A percentile compares a stretch with the other conserved stretches of the same genome.
phyloP scores from a whole-genome alignment of 2,329 filamentous ascomycete species.

The Ophiostoma himal-ulmi region DNA sequence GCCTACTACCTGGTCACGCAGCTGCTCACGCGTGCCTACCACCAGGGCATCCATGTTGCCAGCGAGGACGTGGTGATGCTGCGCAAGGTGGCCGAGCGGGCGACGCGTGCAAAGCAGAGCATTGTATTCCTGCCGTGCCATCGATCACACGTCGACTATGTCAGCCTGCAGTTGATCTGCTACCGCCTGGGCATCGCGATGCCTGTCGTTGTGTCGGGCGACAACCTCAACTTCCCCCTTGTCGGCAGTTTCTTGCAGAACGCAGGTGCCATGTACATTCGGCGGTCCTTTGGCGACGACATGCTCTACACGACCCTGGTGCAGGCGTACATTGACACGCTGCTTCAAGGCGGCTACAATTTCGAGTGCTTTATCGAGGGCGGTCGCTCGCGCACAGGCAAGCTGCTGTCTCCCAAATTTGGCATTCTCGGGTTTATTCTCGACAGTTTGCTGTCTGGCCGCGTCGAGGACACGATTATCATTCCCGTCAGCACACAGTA shows the following conservation, averaged over 20 bases:
- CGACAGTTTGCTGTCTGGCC: slow-evolving; percentile 80
- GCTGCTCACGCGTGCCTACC: slow-evolving; percentile 84
- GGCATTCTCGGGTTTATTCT: slow-evolving; percentile 89
- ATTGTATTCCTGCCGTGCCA: slow-evolving; percentile 96
- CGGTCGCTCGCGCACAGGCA: slow-evolving; percentile 85
- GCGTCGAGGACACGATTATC: slow-evolving; percentile 85
- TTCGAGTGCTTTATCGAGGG: slow-evolving; percentile 98
- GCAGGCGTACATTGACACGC: slow-evolving; percentile 88
- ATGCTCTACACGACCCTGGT: slow-evolving; percentile 87
- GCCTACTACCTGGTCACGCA: slow-evolving; percentile 89
- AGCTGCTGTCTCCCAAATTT: slow-evolving; percentile 89
- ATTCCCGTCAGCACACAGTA: slow-evolving; percentile 97
- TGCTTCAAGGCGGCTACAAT: slow-evolving; percentile 87
- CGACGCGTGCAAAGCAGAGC: slow-evolving; percentile 81
- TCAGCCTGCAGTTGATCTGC: slow-evolving; percentile 90
- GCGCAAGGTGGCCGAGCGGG: slow-evolving; percentile 73
- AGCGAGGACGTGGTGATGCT: slow-evolving; percentile 86
- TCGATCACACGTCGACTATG: slow-evolving; percentile 92
- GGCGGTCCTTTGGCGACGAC: slow-evolving; percentile 87
- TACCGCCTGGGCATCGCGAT: slow-evolving; percentile 85
- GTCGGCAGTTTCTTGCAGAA: slow-evolving; percentile 88
- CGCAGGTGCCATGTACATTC: slow-evolving; percentile 96
- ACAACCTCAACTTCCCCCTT: slow-evolving; percentile 91
- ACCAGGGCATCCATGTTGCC: slow-evolving; percentile 94
- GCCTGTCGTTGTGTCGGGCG: slow-evolving; percentile 87